Evolutionary conservation across 2,329 filamentous ascomycete genomes (phyloP), one percentile per base, ranked within the genome.

Genomic region (Colletotrichum tabaci): DNA sequence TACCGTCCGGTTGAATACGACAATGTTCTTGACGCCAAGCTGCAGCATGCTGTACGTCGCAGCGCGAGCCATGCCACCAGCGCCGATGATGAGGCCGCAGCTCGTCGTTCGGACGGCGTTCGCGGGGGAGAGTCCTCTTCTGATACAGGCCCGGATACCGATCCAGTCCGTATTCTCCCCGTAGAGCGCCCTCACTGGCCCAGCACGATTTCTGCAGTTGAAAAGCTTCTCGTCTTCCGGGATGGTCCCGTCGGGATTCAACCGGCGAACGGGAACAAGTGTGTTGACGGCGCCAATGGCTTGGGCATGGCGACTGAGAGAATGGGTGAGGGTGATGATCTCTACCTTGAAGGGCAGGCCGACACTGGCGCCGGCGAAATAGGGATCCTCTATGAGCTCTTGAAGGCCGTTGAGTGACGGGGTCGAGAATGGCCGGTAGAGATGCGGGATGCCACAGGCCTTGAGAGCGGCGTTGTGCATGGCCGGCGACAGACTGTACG

Each of bases 131-230:
- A 95, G 84, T 2, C 92, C 92, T 42, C 92, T 87, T 7, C 91
- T 87, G 52, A 95, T 88, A 77, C 92, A 94, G 3, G 91, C 92
- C 64, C 91, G 85, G 52, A 95, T 93, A 6, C 93, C 93, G 44
- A 94, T 92, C 91, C 93, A 95, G 79, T 95, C 93, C 0, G 93
- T 95, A 71, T 95, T 95, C 70, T 95, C 92, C 1, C 93, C 93
- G 73, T 94, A 93, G 0, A 95, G 84, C 0, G 91, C 92, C 73
- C 88, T 88, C 8, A 94, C 88, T 0, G 90, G 88, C 0, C 93
- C 92, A 1, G 90, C 87, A 53, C 89, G 86, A 73, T 91, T 91
- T 66, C 89, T 85, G 71, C 89, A 86, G n/a, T 83, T 81, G 71
- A 86, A 85, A 21, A 86, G 80, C 10, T 89, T 80, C 1, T 86